Base-by-base conservation (phyloP, 2,329 filamentous ascomycete species). In the Pseudopithomyces maydicus region DNA sequence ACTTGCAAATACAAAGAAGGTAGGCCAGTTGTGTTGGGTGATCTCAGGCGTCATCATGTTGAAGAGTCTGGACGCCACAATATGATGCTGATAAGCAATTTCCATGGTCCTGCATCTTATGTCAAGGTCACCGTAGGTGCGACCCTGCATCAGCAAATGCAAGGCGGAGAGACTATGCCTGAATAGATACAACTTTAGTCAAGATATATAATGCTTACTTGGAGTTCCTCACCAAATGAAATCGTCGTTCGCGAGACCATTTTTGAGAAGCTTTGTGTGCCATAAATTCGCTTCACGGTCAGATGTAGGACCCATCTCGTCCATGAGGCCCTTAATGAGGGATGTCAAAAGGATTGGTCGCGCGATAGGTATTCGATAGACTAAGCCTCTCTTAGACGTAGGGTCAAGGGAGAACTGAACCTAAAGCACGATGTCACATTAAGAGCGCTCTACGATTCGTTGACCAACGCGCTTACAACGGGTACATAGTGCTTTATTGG, bases 1-100 rank as follows among this genome's bases (percentile, higher is more conserved):
- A 10, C 35, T 22, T 20, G 22, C 53, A 22, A 55, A 55, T 1
- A 22, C 22, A 12, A 51, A 17, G 26, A 51, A 33, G 7, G 32
- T 32, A 12, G 33, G 17, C 53, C 53, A 55, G 23, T 51, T 51
- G 6, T 14, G 17, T 6, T 15, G 20, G 6, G 32, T 38, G 53
- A 51, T 23, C 11, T 7, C 32, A 8, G 39, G 46, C 8, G 38
- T 17, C 39, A 42, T 38, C 10, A 22, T 26, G 2, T 32, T 41
- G 20, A 50, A 55, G 2, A 35, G 12, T 12, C 8, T 38, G 10
- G 47, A 50, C n/a, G 53, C 53, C 11, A 14, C 20, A 12, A 51
- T 33, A 22, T 55, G 47, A 20, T 55, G 53, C 11, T 32, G 38
- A 36, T 55, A 55, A 12, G 46, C 23, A 33, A 46, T 32, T 15